Conservation (phyloP, 305 asterid species). For the Fraxinus albicans region DNA sequence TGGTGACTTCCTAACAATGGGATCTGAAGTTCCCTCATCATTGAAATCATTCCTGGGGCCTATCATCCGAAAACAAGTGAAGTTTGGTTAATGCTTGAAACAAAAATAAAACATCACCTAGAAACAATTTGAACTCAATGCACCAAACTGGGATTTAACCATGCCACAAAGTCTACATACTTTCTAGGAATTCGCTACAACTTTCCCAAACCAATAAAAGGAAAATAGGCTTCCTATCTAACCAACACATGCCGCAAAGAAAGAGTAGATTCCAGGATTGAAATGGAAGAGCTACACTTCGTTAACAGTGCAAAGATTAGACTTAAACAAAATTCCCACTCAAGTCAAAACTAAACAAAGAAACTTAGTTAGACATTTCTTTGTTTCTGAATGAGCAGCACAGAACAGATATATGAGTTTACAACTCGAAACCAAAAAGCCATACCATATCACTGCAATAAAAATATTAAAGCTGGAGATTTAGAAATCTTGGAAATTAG, state of each 20-base stretch:
- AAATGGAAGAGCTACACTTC: neutral
- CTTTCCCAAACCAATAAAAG: neutral
- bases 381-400: neutral
- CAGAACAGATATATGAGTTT: neutral
- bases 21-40: constrained; percentile 47
- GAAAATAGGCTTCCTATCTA: neutral
- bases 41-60: constrained; percentile 52
- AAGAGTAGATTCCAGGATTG: neutral
- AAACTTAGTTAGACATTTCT: neutral
- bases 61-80: constrained; percentile 10
- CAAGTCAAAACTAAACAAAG: neutral
- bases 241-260: neutral
- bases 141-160: neutral
- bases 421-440: neutral
- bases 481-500: neutral
- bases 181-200: neutral
- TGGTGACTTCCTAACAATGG: constrained; percentile 51
- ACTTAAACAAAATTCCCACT: neutral
- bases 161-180: neutral
- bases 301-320: neutral
- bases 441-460: neutral
- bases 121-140: neutral
- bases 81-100: neutral
- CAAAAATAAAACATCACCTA: neutral
- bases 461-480: neutral